phyloP scores from a whole-genome alignment of 768 basidiomycete species.

The Leccinum boreale region DNA sequence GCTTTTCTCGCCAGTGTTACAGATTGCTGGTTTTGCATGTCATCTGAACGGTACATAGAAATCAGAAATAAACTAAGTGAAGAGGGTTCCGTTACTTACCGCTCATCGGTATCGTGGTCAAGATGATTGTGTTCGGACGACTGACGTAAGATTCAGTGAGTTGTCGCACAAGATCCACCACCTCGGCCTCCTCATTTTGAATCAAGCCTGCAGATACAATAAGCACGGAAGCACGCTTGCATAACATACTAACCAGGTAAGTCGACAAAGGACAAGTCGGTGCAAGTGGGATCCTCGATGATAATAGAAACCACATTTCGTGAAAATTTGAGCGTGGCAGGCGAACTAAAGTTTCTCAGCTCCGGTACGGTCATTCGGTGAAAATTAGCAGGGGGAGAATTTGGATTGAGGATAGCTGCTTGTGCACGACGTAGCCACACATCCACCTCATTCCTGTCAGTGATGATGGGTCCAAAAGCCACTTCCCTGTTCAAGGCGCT shows the following conservation, averaged over 20 bases:
- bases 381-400: slow-evolving; percentile 16
- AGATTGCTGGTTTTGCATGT: slow-evolving; percentile 64
- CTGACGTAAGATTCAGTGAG: slow-evolving; percentile 48
- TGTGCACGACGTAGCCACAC: slow-evolving; percentile 44
- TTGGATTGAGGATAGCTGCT: slow-evolving; percentile 39
- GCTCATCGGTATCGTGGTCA: slow-evolving; percentile 64
- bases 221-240: not conserved
- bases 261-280: slow-evolving; percentile 53
- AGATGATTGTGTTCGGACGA: slow-evolving; percentile 53
- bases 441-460: slow-evolving; percentile 35
- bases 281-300: slow-evolving; percentile 41
- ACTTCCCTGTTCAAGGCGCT: slow-evolving; percentile 10
- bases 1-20: slow-evolving; percentile 48
- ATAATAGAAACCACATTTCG: slow-evolving; percentile 48
- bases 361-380: slow-evolving; percentile 22
- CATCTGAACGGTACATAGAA: slow-evolving; percentile 40
- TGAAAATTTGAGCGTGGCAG: slow-evolving; percentile 39
- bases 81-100: slow-evolving; percentile 35
- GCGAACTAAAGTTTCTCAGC: slow-evolving; percentile 22
- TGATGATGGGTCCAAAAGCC: slow-evolving; percentile 32
- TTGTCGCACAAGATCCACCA: slow-evolving; percentile 45
- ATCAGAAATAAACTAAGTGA: not conserved
- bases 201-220: slow-evolving; percentile 45
- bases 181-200: slow-evolving; percentile 43
- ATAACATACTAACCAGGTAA: slow-evolving; percentile 41